Evolutionary conservation across 306 rosid species (phyloP), one percentile per base, ranked within the genome.

Genomic region (Lathyrus tuberosus): DNA sequence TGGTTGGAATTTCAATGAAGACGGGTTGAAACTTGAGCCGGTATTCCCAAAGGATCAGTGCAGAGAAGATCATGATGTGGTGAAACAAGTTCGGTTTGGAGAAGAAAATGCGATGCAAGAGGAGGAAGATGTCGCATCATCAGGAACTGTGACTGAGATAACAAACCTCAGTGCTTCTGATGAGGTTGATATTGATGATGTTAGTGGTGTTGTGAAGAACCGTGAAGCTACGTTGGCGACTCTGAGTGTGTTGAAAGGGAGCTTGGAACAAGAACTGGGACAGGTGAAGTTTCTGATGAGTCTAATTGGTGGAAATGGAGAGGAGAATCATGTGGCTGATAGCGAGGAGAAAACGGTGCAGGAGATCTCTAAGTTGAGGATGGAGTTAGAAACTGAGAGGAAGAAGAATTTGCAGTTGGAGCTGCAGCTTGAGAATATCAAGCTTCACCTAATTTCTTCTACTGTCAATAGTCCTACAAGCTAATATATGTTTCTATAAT

Each of bases 1-100:
- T 42, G 85, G 88, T 6, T 88, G 92, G 95, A 83, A 86, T 62
- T 91, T 83, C 78, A 85, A 91, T 44, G 89, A 88, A 76, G 89
- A 88, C 0, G 86, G 79, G 2, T 78, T 91, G 57, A 47, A 81
- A 13, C 84, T 91, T 13, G 76, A 84, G 8, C 86, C 89, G 4
- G 81, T 84, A 0, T 90, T 86, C 37, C 91, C 84, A 4, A 66
- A 52, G 1, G 73, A 61, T 26, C 43, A 75, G 28, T 8, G 68
- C 6, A 10, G 1, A 0, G 78, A 52, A 1, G 18, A 67, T 22
- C 49, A 67, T 37, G 35, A 68, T 0, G 26, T 15, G 1, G 67
- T 22, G 6, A 84, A 82, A 68, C 75, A 67, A 56, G 85, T 78
- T 11, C 5, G 52, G 10, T 71, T 78, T 61, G 85, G 69, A 6